phyloP scores from a whole-genome alignment of 805 yeast species.

The Cyberlindnera xishuangbannaensis region DNA sequence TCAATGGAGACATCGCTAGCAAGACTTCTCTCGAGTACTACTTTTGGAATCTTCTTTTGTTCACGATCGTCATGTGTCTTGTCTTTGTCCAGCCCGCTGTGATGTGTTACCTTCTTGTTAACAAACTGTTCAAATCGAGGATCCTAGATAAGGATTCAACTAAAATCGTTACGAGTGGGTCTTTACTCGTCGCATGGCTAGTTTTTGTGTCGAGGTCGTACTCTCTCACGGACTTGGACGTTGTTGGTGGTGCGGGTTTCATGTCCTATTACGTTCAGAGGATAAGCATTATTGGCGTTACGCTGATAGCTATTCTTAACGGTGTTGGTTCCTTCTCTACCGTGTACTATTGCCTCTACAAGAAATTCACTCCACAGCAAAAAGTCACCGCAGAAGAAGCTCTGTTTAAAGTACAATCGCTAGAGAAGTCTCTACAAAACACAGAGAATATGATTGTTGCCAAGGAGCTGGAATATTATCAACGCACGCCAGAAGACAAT shows the following conservation, averaged over 20 bases:
- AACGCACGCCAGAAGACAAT: not conserved
- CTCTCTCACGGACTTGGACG: conserved; percentile 16
- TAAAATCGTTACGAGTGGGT: conserved; percentile 5
- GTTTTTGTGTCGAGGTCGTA: conserved; percentile 18
- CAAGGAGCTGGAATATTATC: conserved; percentile 12
- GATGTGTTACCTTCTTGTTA: conserved; percentile 12
- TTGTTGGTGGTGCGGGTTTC: conserved; percentile 9
- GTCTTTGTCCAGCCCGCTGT: conserved; percentile 20
- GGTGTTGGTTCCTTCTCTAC: conserved; percentile 27
- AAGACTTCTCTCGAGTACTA: conserved; percentile 3
- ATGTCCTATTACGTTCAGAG: conserved; percentile 15
- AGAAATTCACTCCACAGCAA: conserved; percentile 4
- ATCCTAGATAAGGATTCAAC: conserved; percentile 7
- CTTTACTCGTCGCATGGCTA: conserved; percentile 14
- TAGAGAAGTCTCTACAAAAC: conserved; percentile 15
- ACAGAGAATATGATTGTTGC: conserved; percentile 18
- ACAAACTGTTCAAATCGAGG: conserved; percentile 16
- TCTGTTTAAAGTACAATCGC: conserved; percentile 6
- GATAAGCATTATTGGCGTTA: conserved; percentile 23
- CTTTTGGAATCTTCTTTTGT: conserved; percentile 13
- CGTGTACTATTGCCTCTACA: conserved; percentile 20
- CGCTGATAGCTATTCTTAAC: conserved; percentile 22
- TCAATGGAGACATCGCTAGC: conserved; percentile 8
- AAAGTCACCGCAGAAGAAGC: conserved; percentile 5
- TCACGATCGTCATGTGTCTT: conserved; percentile 9